Evolutionary conservation across 2,329 filamentous ascomycete genomes (phyloP), one percentile per base, ranked within the genome.

Genomic region (Sporothrix variecibatus): DNA sequence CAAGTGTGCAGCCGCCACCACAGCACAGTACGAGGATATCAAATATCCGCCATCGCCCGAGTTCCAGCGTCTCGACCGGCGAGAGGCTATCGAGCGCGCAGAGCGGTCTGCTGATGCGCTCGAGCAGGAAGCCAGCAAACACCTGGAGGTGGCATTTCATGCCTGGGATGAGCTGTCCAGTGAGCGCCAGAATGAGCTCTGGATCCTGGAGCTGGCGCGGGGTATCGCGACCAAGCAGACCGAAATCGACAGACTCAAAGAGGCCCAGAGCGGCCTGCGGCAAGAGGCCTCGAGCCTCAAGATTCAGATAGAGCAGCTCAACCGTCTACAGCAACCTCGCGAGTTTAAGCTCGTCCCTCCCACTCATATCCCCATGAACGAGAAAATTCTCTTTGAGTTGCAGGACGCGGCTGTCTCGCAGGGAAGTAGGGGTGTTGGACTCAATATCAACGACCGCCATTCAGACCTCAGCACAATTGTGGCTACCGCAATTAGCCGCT

Each of bases 141-240:
- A 98, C 80, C 82, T 97, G 6, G 88, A 92, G n/a, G 89, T 91
- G 17, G 91, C 93, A 0, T 97, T 91, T 80, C 86, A 88, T 7
- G 91, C 93, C 58, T 98, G 95, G 95, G 89, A 89, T 71, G 85
- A 85, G 1, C 84, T 96, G 34, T 82, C 90, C 0, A 77, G 81
- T 1, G 86, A 88, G 49, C 86, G 88, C 28, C 87, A 88, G 71
- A 85, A 85, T 34, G 88, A 91, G 76, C 84, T 91, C 7, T 92
- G 90, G 90, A 82, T 86, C 5, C 79, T 92, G 49, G 89, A 91
- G 79, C 82, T 92, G 53, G 90, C 90, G 0, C 84, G 90, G n/a
- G 85, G 86, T 40, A 84, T 91, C 1, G 88, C 88, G 6, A 82
- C 86, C 73, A 89, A 87, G 76, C 85, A 89, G 75, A 88, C 88